These are phyloP conservation scores for Candida saitoana DNA, from an alignment of 805 yeast species.

Conservation along the genomic window DNA sequence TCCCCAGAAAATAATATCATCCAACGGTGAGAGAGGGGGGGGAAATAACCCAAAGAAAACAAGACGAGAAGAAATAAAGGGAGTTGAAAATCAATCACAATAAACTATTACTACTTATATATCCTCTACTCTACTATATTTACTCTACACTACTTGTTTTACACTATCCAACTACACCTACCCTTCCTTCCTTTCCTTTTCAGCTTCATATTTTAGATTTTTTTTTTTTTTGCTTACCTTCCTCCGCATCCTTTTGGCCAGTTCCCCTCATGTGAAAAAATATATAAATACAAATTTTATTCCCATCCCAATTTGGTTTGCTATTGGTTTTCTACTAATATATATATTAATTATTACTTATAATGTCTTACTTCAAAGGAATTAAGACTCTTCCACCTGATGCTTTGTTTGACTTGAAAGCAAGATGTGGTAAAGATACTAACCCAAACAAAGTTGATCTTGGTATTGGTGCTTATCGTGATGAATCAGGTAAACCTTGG, in stretches of 20 bases:
- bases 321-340: neutral
- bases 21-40: neutral
- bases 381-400: constrained; percentile 74
- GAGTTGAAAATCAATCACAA: neutral
- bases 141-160: too few species aligned
- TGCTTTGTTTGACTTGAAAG: constrained; percentile 79
- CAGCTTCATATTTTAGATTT: neutral
- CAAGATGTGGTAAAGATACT: constrained; percentile 55
- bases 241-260: neutral
- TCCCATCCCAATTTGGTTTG: neutral
- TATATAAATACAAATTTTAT: neutral
- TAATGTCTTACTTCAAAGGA: constrained; percentile 42
- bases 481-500: constrained; percentile 67
- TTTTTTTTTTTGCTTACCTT: neutral
- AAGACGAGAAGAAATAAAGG: neutral
- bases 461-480: constrained; percentile 80
- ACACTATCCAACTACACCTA: too few species aligned
- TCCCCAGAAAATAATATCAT: neutral
- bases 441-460: constrained; percentile 72
- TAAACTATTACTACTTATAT: neutral
- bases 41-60: neutral
- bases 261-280: constrained; percentile 2
- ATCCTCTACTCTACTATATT: neutral
- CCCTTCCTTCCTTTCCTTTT: neutral
- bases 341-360: neutral